Conservation (phyloP, 106 monocot species). For the Vanilla planifolia region DNA sequence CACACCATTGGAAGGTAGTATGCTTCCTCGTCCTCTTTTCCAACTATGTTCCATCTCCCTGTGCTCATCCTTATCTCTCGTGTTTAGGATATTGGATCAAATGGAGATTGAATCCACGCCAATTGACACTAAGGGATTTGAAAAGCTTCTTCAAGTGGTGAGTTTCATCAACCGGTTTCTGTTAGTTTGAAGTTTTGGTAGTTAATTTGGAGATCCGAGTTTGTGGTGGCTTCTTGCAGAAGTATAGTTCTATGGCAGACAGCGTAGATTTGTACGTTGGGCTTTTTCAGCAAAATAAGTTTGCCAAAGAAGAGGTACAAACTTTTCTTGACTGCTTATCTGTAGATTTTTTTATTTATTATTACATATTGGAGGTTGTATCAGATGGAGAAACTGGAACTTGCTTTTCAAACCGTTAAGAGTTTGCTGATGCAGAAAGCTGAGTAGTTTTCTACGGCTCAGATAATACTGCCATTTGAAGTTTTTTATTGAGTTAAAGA, state of each 20-base stretch:
- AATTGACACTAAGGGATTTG: conserved; percentile 28
- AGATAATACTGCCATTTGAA: no score
- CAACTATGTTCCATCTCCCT: no score
- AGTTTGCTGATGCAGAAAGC: conserved; percentile 14
- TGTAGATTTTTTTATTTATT: not conserved
- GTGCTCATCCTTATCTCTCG: not conserved
- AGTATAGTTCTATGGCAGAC: conserved; percentile 16
- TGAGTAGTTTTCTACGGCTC: no score
- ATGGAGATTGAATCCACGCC: conserved; percentile 17
- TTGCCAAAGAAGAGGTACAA: conserved; percentile 26
- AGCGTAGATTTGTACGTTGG: conserved; percentile 33
- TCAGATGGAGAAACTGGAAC: conserved; percentile 19
- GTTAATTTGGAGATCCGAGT: not conserved
- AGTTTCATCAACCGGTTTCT: not conserved
- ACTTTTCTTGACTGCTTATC: not conserved
- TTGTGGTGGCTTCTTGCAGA: conserved; percentile 5
- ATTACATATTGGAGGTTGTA: not conserved
- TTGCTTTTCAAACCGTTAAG: conserved; percentile 19
- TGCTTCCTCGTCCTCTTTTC: not conserved
- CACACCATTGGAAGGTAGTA: conserved; percentile 32
- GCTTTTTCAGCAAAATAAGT: conserved; percentile 17
- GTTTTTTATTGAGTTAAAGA: no score
- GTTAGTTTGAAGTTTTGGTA: not conserved
- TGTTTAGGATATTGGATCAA: conserved; percentile 16
- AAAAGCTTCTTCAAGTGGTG: conserved; percentile 24